A percentile compares a stretch with the other conserved stretches of the same genome.
Evolutionary conservation across 257 asterid genomes (phyloP).

Genomic region (Lycium ferocissimum): DNA sequence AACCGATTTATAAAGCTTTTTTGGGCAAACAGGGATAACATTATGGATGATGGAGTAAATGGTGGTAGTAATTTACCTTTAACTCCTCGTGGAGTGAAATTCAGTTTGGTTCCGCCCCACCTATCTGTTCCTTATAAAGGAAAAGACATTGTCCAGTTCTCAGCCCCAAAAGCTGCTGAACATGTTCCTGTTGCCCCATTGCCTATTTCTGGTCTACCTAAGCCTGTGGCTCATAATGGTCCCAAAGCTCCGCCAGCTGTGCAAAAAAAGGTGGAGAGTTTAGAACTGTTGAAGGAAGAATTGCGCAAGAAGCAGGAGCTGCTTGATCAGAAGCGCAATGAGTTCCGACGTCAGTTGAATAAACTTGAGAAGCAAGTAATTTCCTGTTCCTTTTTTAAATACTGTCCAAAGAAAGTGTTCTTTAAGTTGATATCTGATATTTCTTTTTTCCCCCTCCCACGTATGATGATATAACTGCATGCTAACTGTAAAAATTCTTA

Average conservation of each 20-base stretch:
- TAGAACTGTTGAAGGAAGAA: constrained; percentile 90
- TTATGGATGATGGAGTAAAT: constrained; percentile 63
- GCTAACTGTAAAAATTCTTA: background rate
- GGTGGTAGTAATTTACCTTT: constrained; percentile 43
- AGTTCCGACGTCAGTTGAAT: constrained; percentile 70
- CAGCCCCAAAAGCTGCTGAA: constrained; percentile 46
- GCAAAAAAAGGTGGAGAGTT: constrained; percentile 77
- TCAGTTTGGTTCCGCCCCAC: constrained; percentile 43
- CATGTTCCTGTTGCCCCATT: constrained; percentile 41
- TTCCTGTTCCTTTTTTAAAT: constrained; percentile 32
- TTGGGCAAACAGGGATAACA: constrained; percentile 95
- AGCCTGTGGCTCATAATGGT: constrained; percentile 47
- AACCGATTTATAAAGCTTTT: constrained; percentile 91
- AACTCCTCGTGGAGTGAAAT: constrained; percentile 43
- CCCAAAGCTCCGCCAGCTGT: constrained; percentile 66
- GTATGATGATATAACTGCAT: background rate
- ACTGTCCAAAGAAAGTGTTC: constrained; percentile 23
- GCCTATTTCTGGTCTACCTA: constrained; percentile 52
- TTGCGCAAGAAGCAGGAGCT: constrained; percentile 96
- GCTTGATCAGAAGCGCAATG: constrained; percentile 91
- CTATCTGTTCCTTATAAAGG: constrained; percentile 50
- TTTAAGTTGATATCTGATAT: constrained; percentile 12
- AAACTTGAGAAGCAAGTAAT: constrained; percentile 86
- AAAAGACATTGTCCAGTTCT: constrained; percentile 55
- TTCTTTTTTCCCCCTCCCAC: constrained; percentile 5